Evolutionary conservation across 2,329 filamentous ascomycete genomes (phyloP), one percentile per base, ranked within the genome.

Genomic region (Cordyceps fumosorosea): DNA sequence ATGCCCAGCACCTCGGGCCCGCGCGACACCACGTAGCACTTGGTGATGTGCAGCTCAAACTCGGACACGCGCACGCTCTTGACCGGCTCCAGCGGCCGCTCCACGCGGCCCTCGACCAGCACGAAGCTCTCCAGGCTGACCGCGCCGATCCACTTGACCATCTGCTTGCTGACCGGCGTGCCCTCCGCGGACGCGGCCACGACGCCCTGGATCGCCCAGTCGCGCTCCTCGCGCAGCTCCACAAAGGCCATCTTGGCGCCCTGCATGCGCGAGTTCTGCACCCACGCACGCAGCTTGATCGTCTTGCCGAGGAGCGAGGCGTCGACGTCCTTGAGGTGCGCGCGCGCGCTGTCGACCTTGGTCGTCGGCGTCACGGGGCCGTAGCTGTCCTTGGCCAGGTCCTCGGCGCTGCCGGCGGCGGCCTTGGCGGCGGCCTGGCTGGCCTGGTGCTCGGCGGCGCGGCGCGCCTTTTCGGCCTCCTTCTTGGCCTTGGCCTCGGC

Each of bases 221-320:
- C 83, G 64, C 83, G 80, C 74, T 90, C 86, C 75, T 91, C 84
- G 66, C 91, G 84, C 68, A 98, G 82, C 78, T 95, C 91, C 69
- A 97, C 77, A 78, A 97, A 97, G 48, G 87, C 89, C 79, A 97
- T 89, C 81, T 96, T 97, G 67, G 92, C 91, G 64, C 89, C 88
- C 78, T 98, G 93, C 69, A 89, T 87, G 67, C 93, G 86, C 37
- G 89, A 86, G 78, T 96, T 97, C 74, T 96, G 90, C 45, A 97
- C 83, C 80, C 90, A 91, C 34, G 86, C 91, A 44, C 91, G 84
- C 69, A 97, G 81, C 51, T 86, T 87, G 67, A 97, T 83, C 34
- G 85, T 84, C 77, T 90, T 86, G 69, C 86, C 89, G 51, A 87
- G 76, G 73, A 89, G 78, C 59, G 82, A 78, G 55, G 91, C 85